These are phyloP conservation scores for Eutypa lata DNA, from an alignment of 2,329 filamentous ascomycete genomes.

Conservation along the genomic window DNA sequence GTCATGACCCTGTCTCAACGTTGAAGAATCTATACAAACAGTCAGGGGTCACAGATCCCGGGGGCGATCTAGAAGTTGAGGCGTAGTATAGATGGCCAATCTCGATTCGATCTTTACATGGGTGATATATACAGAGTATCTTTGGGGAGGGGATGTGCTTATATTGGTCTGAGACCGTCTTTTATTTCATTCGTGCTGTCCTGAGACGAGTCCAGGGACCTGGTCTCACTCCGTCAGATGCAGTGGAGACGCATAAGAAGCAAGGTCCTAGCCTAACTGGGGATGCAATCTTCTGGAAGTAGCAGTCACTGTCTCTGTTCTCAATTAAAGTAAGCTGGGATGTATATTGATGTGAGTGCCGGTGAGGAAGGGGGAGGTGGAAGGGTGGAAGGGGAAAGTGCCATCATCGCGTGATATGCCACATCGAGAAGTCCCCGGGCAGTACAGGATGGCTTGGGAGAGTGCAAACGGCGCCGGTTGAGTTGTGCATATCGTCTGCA, in stretches of 20 bases:
- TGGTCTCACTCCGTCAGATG: not conserved
- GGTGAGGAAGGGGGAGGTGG: too few relatives aligned
- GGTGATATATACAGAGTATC: constrained; percentile 9
- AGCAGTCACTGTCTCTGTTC: not conserved
- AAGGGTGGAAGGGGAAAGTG: not conserved
- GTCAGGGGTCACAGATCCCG: constrained; percentile 7
- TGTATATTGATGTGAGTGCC: not conserved
- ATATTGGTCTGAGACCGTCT: constrained; percentile 15
- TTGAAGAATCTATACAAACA: constrained; percentile 14
- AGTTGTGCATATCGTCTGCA: constrained; percentile 1
- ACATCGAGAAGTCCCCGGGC: not conserved
- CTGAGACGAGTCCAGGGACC: not conserved
- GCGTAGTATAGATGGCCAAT: constrained; percentile 11
- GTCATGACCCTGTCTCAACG: constrained; percentile 14
- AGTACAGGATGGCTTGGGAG: not conserved
- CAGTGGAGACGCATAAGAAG: not conserved
- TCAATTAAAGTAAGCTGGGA: not conserved
- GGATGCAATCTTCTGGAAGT: not conserved
- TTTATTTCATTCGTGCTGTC: constrained; percentile 10
- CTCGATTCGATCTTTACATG: constrained; percentile 19
- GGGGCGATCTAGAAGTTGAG: constrained; percentile 14
- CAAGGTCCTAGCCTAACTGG: not conserved
- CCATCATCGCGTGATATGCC: not conserved
- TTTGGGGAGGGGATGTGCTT: constrained; percentile 7
- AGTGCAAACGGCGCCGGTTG: not conserved